phyloP scores from a whole-genome alignment of 2,329 filamentous ascomycete genomes.

The Penicillium sclerotigenum region DNA sequence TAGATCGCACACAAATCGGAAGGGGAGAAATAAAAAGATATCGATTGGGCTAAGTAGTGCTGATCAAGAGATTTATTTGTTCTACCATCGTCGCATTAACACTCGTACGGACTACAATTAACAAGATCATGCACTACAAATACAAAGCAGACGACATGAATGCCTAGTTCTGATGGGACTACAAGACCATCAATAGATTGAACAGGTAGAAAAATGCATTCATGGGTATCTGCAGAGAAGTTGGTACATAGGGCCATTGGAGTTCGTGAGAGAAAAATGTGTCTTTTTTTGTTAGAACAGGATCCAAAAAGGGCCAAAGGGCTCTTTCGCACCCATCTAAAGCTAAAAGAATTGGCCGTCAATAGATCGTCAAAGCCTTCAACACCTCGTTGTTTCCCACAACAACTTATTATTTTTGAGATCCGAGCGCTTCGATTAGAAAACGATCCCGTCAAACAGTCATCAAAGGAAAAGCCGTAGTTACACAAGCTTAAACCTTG shows the following conservation, averaged over 20 bases:
- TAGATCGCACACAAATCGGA: not conserved
- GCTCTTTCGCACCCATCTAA: conserved; percentile 32
- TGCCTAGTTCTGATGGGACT: conserved; percentile 19
- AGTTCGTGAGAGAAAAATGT: conserved; percentile 24
- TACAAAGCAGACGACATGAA: conserved; percentile 23
- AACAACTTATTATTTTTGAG: conserved; percentile 21
- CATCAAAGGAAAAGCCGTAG: conserved; percentile 15
- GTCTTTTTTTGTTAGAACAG: conserved; percentile 30
- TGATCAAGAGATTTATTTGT: not conserved
- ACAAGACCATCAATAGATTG: conserved; percentile 19
- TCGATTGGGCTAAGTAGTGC: not conserved
- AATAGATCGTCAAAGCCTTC: conserved; percentile 29
- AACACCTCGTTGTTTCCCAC: conserved; percentile 25
- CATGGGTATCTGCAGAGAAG: conserved; percentile 40
- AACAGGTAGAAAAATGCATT: conserved; percentile 36
- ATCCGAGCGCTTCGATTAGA: conserved; percentile 22
- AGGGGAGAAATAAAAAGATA: not conserved
- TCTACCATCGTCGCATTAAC: not conserved
- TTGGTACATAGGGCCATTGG: conserved; percentile 31
- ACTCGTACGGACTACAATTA: not conserved
- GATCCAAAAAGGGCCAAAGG: conserved; percentile 22
- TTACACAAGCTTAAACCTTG: conserved; percentile 74
- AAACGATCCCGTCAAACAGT: conserved; percentile 28
- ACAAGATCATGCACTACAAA: not conserved
- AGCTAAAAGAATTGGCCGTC: conserved; percentile 32